Percentiles rank a stretch among this genome's conserved stretches.
These are phyloP conservation scores for Baudoinia panamericana DNA, from an alignment of 495 filamentous ascomycete genomes.

Conservation along the genomic window DNA sequence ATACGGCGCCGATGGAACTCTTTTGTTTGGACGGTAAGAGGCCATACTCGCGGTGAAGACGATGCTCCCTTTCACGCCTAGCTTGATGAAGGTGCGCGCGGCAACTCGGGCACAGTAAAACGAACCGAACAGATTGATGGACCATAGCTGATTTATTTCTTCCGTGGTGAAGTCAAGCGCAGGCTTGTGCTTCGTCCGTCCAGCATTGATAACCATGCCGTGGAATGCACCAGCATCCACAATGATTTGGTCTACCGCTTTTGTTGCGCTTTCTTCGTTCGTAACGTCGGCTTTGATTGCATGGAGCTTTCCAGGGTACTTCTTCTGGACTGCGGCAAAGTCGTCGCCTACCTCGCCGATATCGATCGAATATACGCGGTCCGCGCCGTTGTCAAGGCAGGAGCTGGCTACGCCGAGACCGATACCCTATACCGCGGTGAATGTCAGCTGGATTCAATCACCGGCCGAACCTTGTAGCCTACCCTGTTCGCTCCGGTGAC, in stretches of 20 bases:
- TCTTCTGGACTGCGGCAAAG: constrained; percentile 9
- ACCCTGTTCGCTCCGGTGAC: too few species aligned
- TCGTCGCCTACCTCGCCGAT: constrained; percentile 12
- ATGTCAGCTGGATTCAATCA: too few species aligned
- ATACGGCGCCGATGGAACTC: constrained; percentile 17
- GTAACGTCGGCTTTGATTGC: constrained; percentile 17
- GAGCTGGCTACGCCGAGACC: constrained; percentile 15
- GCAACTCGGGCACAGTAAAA: constrained; percentile 19
- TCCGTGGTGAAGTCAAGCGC: constrained; percentile 19
- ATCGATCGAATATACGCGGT: constrained; percentile 12
- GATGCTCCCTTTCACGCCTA: constrained; percentile 10
- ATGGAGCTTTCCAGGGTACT: constrained; percentile 7
- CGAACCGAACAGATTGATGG: constrained; percentile 14
- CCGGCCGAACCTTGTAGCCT: too few species aligned
- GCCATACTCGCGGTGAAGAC: constrained; percentile 19
- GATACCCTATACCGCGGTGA: constrained; percentile 9
- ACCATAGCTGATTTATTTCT: constrained; percentile 17
- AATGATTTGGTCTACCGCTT: constrained; percentile 13
- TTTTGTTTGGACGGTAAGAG: constrained; percentile 13
- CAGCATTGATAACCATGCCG: constrained; percentile 17
- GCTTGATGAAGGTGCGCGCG: constrained; percentile 18
- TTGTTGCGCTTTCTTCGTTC: constrained; percentile 8
- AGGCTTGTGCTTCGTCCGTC: constrained; percentile 20
- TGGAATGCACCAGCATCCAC: constrained; percentile 7
- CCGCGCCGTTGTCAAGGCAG: constrained; percentile 15